Evolutionary conservation across 2,329 filamentous ascomycete species (phyloP), one percentile per base, ranked within the genome.

Genomic region (Neonectria punicea): DNA sequence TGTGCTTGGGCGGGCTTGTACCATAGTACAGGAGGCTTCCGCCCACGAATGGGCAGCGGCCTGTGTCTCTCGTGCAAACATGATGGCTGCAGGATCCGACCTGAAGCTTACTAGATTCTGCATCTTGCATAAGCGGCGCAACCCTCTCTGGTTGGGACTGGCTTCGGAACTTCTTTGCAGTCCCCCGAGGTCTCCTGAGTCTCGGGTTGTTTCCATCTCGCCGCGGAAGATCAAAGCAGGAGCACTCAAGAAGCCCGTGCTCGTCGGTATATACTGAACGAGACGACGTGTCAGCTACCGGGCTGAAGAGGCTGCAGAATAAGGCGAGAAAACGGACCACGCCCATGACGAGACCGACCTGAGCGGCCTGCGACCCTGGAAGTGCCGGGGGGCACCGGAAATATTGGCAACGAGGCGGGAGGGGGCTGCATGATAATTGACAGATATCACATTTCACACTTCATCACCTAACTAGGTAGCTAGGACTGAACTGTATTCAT

Each of bases 121-220:
- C 62, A 75, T 67, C 65, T 56, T 74, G 75, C 75, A 77, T 76
- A 73, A 75, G 74, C 73, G 71, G 69, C 72, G 66, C 70, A 70
- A 69, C 68, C 66, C 44, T 54, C 64, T 56, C 34, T 51, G 25
- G 57, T 47, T 58, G 55, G 54, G 58, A 49, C 20, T 63, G 59
- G 58, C 64, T 57, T 61, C 68, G 63, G 58, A 57, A 44, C 36
- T 43, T 22, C 60, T 61, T 63, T 66, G 49, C 49, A 54, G 53
- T 44, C 58, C 60, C 53, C 60, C 60, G 43, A 63, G 44, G 64
- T 66, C 49, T 60, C 28, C 28, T 25, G 49, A 61, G 56, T 49
- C 55, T 64, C 67, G 67, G 71, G 34, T 61, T 16, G 22, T 25
- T 44, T 32, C 39, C 57, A 34, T 67, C 46, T 66, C 65, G 64